phyloP scores from a whole-genome alignment of 805 yeast genomes.

The Saccharomycopsis amapae region DNA sequence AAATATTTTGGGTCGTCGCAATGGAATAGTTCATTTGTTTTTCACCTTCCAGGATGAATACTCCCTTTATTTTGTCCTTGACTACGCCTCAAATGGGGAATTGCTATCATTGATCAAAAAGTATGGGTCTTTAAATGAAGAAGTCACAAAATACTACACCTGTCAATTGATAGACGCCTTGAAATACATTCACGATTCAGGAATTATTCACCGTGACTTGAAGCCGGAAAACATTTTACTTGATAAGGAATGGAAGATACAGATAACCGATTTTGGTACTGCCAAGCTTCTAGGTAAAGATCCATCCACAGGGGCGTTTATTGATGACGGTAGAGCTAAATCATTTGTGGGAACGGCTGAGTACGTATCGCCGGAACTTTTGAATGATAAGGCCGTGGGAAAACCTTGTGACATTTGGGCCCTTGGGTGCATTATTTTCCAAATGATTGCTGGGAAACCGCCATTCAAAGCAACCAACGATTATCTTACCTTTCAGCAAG shows the following conservation, averaged over 20 bases:
- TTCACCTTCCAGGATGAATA: slow-evolving; percentile 77
- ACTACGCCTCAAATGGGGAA: slow-evolving; percentile 78
- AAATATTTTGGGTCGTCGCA: slow-evolving; percentile 53
- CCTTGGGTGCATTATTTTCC: slow-evolving; percentile 92
- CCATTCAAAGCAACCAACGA: slow-evolving; percentile 83
- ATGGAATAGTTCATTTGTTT: slow-evolving; percentile 60
- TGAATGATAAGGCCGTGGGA: slow-evolving; percentile 75
- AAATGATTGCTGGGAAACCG: slow-evolving; percentile 89
- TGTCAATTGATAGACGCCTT: slow-evolving; percentile 73
- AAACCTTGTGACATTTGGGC: slow-evolving; percentile 97
- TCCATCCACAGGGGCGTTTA: slow-evolving; percentile 38
- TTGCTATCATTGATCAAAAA: slow-evolving; percentile 58
- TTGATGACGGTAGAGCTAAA: slow-evolving; percentile 60
- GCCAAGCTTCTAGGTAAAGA: slow-evolving; percentile 57
- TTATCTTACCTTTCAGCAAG: slow-evolving; percentile 73
- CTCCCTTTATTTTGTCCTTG: slow-evolving; percentile 66
- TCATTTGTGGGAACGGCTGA: slow-evolving; percentile 87
- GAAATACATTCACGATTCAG: slow-evolving; percentile 63
- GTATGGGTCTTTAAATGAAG: slow-evolving; percentile 65
- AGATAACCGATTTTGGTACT: slow-evolving; percentile 80
- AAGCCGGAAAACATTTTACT: slow-evolving; percentile 77
- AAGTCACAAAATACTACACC: slow-evolving; percentile 56
- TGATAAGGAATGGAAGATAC: slow-evolving; percentile 52
- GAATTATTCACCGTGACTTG: slow-evolving; percentile 74
- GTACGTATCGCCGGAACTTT: slow-evolving; percentile 73